Percentiles rank a stretch among this genome's conserved stretches.
phyloP scores from a whole-genome alignment of 73 alveolate species.

The Breviolum minutum region DNA sequence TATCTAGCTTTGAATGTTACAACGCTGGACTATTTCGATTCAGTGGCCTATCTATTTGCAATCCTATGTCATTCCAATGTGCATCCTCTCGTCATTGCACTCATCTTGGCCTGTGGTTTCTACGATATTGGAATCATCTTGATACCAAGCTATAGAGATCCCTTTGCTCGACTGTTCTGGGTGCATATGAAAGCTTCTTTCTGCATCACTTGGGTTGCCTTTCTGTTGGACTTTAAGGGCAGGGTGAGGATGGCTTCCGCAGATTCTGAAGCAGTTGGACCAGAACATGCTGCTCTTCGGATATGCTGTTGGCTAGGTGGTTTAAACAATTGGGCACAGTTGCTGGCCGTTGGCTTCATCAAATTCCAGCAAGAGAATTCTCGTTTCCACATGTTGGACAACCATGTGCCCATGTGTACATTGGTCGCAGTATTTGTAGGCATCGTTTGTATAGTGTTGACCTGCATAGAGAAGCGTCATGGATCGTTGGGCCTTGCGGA shows the following conservation, averaged over 20 bases:
- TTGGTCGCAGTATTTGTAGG: not conserved
- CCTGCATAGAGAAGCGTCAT: not conserved
- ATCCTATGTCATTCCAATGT: not conserved
- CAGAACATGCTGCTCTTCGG: not conserved
- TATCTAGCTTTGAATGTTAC: too few relatives aligned
- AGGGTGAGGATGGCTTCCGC: not conserved
- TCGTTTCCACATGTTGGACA: not conserved
- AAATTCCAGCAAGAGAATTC: not conserved
- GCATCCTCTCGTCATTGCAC: not conserved
- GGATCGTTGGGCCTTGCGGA: not conserved
- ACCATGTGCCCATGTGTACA: not conserved
- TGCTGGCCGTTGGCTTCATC: not conserved
- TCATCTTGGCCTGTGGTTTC: not conserved
- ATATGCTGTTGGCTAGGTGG: not conserved
- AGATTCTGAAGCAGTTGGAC: not conserved
- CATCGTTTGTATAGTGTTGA: not conserved
- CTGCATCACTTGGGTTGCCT: not conserved
- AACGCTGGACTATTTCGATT: not conserved
- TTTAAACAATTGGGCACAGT: not conserved
- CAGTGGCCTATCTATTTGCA: not conserved
- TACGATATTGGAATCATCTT: not conserved
- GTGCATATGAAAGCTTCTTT: not conserved
- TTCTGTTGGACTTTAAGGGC: not conserved
- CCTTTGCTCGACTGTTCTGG: not conserved
- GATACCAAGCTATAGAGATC: not conserved